Evolutionary conservation across 2,329 filamentous ascomycete species (phyloP).

Genomic region (Phaeosphaeriaceae sp.): DNA sequence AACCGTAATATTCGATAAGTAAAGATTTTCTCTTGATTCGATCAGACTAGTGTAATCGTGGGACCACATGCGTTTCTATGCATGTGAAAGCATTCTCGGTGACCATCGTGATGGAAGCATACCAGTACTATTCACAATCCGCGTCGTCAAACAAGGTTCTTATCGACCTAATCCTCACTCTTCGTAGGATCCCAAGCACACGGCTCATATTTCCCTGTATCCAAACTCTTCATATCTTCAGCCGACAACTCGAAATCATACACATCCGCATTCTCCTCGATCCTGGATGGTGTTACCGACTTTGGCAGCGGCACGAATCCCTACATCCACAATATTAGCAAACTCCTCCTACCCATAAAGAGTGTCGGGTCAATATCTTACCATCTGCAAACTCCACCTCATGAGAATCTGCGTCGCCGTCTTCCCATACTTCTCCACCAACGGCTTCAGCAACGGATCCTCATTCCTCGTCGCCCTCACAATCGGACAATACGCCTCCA

Average conservation of each 20-base stretch:
- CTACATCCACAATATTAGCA: constrained; percentile 36
- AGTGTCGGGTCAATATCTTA: constrained; percentile 12
- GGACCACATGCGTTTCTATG: no score
- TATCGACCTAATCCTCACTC: constrained; percentile 41
- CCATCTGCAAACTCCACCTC: constrained; percentile 61
- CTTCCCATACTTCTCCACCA: constrained; percentile 65
- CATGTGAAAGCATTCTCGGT: no score
- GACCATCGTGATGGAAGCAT: no score
- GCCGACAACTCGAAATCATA: constrained; percentile 66
- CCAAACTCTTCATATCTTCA: constrained; percentile 65
- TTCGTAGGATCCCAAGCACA: constrained; percentile 66
- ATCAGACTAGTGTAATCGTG: no score
- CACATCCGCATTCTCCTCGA: constrained; percentile 66
- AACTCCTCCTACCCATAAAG: no score
- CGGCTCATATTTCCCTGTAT: constrained; percentile 63
- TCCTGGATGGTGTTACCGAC: constrained; percentile 65
- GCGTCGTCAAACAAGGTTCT: no score
- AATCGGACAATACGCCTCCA: constrained; percentile 58
- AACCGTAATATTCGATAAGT: no score
- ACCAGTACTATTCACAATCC: no score
- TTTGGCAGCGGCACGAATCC: constrained; percentile 69
- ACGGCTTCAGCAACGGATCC: no score
- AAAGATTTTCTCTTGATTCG: no score
- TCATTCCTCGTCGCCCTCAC: constrained; percentile 47
- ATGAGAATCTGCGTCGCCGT: constrained; percentile 65